Base-by-base conservation (phyloP, 192 early-diverging fungal species). In the Backusella tuberculispora region DNA sequence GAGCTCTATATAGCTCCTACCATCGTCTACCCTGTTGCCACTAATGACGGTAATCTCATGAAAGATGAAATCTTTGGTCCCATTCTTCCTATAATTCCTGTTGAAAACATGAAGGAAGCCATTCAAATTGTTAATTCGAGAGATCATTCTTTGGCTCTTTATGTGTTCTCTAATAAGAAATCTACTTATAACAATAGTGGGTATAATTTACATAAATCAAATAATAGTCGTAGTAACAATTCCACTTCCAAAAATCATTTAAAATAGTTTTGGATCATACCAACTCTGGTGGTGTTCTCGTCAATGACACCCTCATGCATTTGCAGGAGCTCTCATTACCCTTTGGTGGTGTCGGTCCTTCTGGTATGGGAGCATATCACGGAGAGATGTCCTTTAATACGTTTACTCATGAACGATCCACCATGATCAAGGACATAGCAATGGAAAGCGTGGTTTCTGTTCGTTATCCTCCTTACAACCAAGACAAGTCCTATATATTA, bases 311-410 rank as follows among this genome's bases (percentile, higher is more conserved):
- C 1, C 80, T 94, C 72, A 83, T 93, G 79, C 89, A 90, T 37
- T 69, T 88, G 41, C 63, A 76, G 29, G 86, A 87, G 75, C 44
- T 66, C 17, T 78, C 80, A 12, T 72, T 92, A 12, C 95, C 96
- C 45, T 96, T 95, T 79, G 94, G 93, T 44, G 96, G 95, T 69
- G 85, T 93, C 12, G 95, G 95, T 0, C 77, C 88, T 7, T 93
- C 91, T 42, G 96, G 96, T 9, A 83, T 90, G 67, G 96, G 96
- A 42, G 72, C 78, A 14, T 96, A 95, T 78, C 92, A 93, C 29
- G 95, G 94, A 60, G 82, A 84, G 42, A 74, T 83, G 71, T 90
- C 92, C 15, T 93, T 96, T 75, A 80, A 90, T 38, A 82, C 87
- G 1, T 95, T 94, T 82, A 89, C 92, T 29, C 91, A 95, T 74